Conservation (phyloP, 2,329 filamentous ascomycete species). For the Cryoendolithus antarcticus region DNA sequence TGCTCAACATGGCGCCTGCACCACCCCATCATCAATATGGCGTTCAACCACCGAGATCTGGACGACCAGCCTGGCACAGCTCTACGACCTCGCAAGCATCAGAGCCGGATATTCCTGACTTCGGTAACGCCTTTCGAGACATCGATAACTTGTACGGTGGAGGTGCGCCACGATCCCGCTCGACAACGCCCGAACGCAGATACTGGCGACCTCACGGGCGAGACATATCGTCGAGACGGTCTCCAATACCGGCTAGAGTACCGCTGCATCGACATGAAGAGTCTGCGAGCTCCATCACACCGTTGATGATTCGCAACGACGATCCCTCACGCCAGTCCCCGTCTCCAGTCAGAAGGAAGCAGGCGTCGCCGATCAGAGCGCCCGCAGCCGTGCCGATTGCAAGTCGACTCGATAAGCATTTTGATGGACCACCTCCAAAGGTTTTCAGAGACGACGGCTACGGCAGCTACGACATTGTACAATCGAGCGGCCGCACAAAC, state of each 20-base stretch:
- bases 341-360: too few relatives aligned
- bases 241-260: background rate
- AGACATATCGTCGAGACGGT: background rate
- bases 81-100: background rate
- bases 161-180: background rate
- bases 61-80: background rate
- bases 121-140: background rate
- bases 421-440: too few relatives aligned
- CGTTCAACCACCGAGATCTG: background rate
- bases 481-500: too few relatives aligned
- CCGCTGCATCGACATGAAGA: constrained; percentile 9
- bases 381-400: too few relatives aligned
- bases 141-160: background rate
- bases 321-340: background rate
- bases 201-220: too few relatives aligned
- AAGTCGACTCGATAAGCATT: too few relatives aligned
- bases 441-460: too few relatives aligned
- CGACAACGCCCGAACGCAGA: background rate
- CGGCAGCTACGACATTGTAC: too few relatives aligned
- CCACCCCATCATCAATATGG: background rate
- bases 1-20: too few relatives aligned
- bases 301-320: constrained; percentile 17
- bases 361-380: too few relatives aligned
- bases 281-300: constrained; percentile 16
- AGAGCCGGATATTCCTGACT: background rate